phyloP scores from a whole-genome alignment of 805 yeast genomes.

The Candida incommunis region DNA sequence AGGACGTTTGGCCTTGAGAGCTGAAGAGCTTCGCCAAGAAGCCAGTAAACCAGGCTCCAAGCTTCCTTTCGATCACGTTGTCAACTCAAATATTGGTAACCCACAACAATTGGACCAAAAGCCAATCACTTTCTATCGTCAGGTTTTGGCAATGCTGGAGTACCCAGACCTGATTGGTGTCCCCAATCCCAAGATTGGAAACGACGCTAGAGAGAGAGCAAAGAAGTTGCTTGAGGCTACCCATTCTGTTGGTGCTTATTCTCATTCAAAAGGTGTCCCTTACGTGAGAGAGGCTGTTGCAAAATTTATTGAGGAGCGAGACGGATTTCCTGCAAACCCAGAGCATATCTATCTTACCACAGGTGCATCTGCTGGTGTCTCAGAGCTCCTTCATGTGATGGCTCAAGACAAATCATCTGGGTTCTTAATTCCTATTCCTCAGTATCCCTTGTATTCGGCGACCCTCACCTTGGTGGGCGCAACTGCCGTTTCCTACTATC shows the following conservation, averaged over 20 bases:
- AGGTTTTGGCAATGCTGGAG: constrained; percentile 74
- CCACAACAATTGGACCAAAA: constrained; percentile 94
- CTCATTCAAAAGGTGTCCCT: constrained; percentile 80
- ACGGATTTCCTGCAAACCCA: constrained; percentile 54
- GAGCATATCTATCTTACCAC: constrained; percentile 71
- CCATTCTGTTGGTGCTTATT: constrained; percentile 89
- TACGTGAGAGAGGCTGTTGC: constrained; percentile 69
- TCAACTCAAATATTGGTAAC: constrained; percentile 90
- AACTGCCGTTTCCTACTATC: constrained; percentile 70
- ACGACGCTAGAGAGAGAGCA: constrained; percentile 69
- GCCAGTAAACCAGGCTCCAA: constrained; percentile 42
- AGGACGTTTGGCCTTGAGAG: constrained; percentile 85
- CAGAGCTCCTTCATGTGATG: constrained; percentile 56
- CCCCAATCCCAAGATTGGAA: constrained; percentile 28
- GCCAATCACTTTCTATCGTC: constrained; percentile 92
- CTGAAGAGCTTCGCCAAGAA: constrained; percentile 62
- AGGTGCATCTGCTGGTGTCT: constrained; percentile 95
- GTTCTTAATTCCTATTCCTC: constrained; percentile 89
- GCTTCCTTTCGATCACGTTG: constrained; percentile 63
- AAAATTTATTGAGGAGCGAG: constrained; percentile 62
- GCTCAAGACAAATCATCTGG: constrained; percentile 52
- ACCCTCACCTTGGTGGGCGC: constrained; percentile 73
- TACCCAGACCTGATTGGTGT: constrained; percentile 54
- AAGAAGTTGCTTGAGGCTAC: constrained; percentile 39
- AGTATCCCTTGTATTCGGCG: constrained; percentile 96